Evolutionary conservation across 2,329 filamentous ascomycete species (phyloP).

Genomic region (Orbilia oligospora): DNA sequence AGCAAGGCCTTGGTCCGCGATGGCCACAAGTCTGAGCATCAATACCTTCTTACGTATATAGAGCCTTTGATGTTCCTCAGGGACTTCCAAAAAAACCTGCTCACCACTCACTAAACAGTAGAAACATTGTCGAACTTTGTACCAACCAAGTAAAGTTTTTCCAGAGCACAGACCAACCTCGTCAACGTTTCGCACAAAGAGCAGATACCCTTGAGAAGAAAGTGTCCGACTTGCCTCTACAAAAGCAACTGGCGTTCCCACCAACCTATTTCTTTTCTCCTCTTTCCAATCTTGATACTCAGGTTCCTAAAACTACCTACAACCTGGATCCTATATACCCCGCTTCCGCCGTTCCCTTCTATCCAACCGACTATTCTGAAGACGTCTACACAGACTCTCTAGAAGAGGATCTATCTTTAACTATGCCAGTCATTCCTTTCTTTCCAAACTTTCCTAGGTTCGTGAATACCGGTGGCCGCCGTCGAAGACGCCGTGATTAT

Average conservation of each 20-base stretch:
- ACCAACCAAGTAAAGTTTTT: slow-evolving; percentile 56
- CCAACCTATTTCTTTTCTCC: slow-evolving; percentile 54
- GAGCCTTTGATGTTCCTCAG: slow-evolving; percentile 36
- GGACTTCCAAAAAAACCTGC: slow-evolving; percentile 38
- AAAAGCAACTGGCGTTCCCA: slow-evolving; percentile 52
- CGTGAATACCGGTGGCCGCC: slow-evolving; percentile 55
- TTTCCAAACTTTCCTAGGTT: slow-evolving; percentile 58
- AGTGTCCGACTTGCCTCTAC: slow-evolving; percentile 59
- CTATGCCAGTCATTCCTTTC: slow-evolving; percentile 59
- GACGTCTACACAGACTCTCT: slow-evolving; percentile 18
- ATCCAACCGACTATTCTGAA: slow-evolving; percentile 48
- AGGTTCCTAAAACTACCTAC: slow-evolving; percentile 48
- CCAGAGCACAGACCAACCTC: slow-evolving; percentile 37
- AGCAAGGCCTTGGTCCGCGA: slow-evolving; percentile 6
- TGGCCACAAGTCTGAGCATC: slow-evolving; percentile 23
- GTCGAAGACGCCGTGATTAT: slow-evolving; percentile 56
- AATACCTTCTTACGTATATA: slow-evolving; percentile 47
- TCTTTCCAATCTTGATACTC: slow-evolving; percentile 59
- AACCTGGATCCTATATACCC: slow-evolving; percentile 55
- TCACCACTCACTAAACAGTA: slow-evolving; percentile 41
- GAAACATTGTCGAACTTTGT: slow-evolving; percentile 55
- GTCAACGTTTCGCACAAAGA: slow-evolving; percentile 45
- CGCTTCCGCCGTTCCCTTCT: slow-evolving; percentile 44
- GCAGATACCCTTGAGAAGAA: slow-evolving; percentile 52
- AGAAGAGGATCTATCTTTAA: slow-evolving; percentile 38